phyloP scores from a whole-genome alignment of 2,329 filamentous ascomycete species.

The Pseudocercospora fijiensis region DNA sequence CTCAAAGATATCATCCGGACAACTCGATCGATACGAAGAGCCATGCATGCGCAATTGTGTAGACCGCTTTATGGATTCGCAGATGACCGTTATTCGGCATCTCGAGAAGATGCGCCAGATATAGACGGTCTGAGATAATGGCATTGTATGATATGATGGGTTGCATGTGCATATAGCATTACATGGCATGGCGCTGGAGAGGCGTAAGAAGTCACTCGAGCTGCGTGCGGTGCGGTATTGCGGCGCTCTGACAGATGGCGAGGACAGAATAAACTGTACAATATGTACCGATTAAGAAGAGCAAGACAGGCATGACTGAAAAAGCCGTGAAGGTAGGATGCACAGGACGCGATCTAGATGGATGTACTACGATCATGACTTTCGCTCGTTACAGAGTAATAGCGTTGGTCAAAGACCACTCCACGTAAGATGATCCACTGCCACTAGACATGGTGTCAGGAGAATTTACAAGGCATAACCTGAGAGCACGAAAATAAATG shows the following conservation, averaged over 20 bases:
- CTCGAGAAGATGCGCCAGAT: slow-evolving; percentile 60
- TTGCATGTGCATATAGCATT: not conserved
- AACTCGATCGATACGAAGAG: slow-evolving; percentile 76
- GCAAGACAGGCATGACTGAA: not conserved
- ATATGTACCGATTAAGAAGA: not conserved
- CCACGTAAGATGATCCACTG: too few relatives aligned
- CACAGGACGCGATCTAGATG: not conserved
- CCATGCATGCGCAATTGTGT: slow-evolving; percentile 88
- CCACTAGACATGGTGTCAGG: too few relatives aligned
- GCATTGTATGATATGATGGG: not conserved
- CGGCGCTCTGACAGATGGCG: not conserved
- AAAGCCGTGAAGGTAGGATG: not conserved
- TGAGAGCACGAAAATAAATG: too few relatives aligned
- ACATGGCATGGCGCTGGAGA: not conserved
- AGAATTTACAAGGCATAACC: too few relatives aligned
- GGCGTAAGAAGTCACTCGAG: not conserved
- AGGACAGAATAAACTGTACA: not conserved
- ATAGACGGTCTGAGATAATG: slow-evolving; percentile 7
- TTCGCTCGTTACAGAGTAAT: too few relatives aligned
- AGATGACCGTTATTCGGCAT: slow-evolving; percentile 80
- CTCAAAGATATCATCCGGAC: slow-evolving; percentile 65
- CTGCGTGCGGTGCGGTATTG: not conserved
- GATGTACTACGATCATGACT: not conserved
- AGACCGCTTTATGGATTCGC: slow-evolving; percentile 87
- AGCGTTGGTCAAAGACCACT: too few relatives aligned